Evolutionary conservation across 768 basidiomycete species (phyloP).

Genomic region (Candolleomyces efflorescens): DNA sequence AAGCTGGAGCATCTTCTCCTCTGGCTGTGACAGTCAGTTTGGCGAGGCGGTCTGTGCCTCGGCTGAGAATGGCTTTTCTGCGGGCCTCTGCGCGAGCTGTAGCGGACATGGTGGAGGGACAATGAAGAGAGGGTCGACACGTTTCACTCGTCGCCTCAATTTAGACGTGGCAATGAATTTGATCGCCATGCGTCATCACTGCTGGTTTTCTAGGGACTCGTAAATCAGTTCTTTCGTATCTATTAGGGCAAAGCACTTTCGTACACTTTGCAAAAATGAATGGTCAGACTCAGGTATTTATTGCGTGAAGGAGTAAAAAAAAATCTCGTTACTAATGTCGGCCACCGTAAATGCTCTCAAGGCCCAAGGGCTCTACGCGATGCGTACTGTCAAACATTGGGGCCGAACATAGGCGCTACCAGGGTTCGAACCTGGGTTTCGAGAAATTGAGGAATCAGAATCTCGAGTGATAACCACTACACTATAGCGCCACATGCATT

Average conservation of each 20-base stretch:
- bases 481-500: conserved; percentile 15
- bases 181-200: conserved; percentile 2
- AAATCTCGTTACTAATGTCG: too few relatives aligned
- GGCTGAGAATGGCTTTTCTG: conserved; percentile 67
- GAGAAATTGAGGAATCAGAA: conserved; percentile 13
- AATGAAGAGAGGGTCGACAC: not conserved
- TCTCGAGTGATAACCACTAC: conserved; percentile 20
- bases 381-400: too few relatives aligned
- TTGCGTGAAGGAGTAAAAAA: too few relatives aligned
- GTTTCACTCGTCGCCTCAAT: not conserved
- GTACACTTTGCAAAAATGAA: too few relatives aligned
- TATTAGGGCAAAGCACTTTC: too few relatives aligned
- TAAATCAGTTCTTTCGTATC: too few relatives aligned
- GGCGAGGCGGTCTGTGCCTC: conserved; percentile 70
- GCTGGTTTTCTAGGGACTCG: too few relatives aligned
- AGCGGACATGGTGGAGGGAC: conserved; percentile 24
- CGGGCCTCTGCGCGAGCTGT: conserved; percentile 75
- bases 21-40: conserved; percentile 72
- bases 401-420: conserved; percentile 21
- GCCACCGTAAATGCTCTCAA: too few relatives aligned
- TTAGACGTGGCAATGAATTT: conserved; percentile 6
- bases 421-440: conserved; percentile 20
- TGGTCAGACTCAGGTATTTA: too few relatives aligned
- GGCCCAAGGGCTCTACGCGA: too few relatives aligned
- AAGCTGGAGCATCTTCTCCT: conserved; percentile 61